Evolutionary conservation across 257 asterid genomes (phyloP), one percentile per base, ranked within the genome.

Genomic region (Paraleonurus japonicus): DNA sequence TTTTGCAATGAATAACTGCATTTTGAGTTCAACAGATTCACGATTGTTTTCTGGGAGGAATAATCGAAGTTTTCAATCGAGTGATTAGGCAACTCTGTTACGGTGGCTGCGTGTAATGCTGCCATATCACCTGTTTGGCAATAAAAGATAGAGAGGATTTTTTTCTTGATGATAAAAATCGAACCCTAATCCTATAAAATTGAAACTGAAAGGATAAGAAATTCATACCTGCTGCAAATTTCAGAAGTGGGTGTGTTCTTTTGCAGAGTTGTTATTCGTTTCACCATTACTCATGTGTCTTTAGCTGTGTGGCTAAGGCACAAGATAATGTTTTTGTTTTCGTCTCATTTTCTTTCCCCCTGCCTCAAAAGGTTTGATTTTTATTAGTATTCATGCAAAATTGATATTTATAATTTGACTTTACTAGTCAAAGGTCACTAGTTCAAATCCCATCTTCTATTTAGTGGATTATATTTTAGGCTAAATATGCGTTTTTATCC

Each of bases 21-120:
- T 69, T 76, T 72, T 57, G 86, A 67, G 83, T 79, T 83, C 55
- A 83, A 24, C 11, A 77, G 80, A 74, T 78, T 71, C 35, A 81
- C 78, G 72, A 83, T 70, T 66, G 82, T 20, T 65, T 75, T 81
- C 60, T 79, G 78, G 48, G 83, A 68, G 65, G 57, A 22, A 43
- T 13, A 43, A 20, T 75, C 23, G 6, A 73, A 71, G 26, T 75
- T 35, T 30, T 75, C 70, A 7, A 54, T 66, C 17, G 26, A 41
- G 27, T 10, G 75, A 50, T 68, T 48, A 61, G 80, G 76, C 48
- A 64, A 15, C 75, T 72, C 75, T 17, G 72, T 30, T 47, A 16
- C 41, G 72, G 77, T 10, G 33, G 54, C 4, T 3, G 64, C 22
- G 24, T 11, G 72, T 55, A 74, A 58, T 12, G 67, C 22, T 41